These are phyloP conservation scores for Mucor plumbeus DNA, from an alignment of 371 early-diverging fungal species.

Conservation along the genomic window DNA sequence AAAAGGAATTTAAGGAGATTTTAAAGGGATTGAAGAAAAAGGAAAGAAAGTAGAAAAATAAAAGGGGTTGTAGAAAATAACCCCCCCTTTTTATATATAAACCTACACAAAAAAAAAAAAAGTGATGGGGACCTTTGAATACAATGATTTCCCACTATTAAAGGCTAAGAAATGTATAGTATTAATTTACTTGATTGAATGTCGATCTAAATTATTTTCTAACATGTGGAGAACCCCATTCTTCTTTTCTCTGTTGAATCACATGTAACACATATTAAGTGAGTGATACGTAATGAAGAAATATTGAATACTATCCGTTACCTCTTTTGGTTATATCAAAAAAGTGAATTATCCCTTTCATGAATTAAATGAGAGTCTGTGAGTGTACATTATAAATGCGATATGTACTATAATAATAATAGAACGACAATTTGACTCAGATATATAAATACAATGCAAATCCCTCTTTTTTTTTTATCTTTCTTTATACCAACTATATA, in stretches of 20 bases:
- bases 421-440: neutral
- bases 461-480: neutral
- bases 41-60: neutral
- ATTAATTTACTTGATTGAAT: neutral
- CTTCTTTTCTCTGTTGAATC: neutral
- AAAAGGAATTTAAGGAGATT: neutral
- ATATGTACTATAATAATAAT: neutral
- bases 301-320: neutral
- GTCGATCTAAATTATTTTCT: neutral
- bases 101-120: neutral
- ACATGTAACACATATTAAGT: slow-evolving; percentile 4
- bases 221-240: slow-evolving; percentile 9
- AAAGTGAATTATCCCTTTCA: neutral
- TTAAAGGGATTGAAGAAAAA: neutral
- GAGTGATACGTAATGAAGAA: slow-evolving; percentile 1
- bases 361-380: neutral
- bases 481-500: neutral
- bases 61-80: neutral
- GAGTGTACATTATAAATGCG: neutral
- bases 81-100: neutral
- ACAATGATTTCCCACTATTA: neutral
- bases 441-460: neutral
- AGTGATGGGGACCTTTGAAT: neutral
- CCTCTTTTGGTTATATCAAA: slow-evolving; percentile 9
- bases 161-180: neutral